Percentiles rank a stretch among this genome's conserved stretches.
These are phyloP conservation scores for Botryosphaeria agaves DNA, from an alignment of 2,329 filamentous ascomycete genomes.

Conservation along the genomic window DNA sequence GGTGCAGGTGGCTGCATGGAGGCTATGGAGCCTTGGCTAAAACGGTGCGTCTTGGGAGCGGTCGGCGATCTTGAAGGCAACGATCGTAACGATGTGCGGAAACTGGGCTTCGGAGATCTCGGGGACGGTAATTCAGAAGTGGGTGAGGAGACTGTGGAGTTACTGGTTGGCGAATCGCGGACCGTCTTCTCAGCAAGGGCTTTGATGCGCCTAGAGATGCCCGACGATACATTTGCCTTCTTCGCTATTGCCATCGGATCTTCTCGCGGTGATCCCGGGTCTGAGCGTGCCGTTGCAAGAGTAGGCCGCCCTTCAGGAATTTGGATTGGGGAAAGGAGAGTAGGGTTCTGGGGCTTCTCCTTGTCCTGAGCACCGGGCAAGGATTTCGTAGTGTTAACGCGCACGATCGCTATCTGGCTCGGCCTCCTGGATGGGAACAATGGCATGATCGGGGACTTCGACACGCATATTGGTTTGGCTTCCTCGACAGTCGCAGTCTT, in stretches of 20 bases:
- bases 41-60: too few relatives aligned
- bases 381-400: not conserved
- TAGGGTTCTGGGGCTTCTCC: not conserved
- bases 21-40: not conserved
- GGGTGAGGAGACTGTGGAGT: not conserved
- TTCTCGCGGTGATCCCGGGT: not conserved
- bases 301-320: too few relatives aligned
- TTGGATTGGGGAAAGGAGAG: not conserved
- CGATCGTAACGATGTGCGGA: constrained; percentile 14
- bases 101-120: constrained; percentile 6
- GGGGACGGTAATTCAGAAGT: not conserved
- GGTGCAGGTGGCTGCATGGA: not conserved
- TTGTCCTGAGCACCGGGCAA: not conserved
- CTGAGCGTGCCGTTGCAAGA: not conserved
- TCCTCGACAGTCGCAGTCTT: constrained; percentile 68
- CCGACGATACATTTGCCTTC: constrained; percentile 71
- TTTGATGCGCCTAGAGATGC: constrained; percentile 89
- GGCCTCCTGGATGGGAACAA: constrained; percentile 16
- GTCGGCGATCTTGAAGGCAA: constrained; percentile 7
- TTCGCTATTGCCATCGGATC: constrained; percentile 31
- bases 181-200: constrained; percentile 62
- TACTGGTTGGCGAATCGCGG: constrained; percentile 22
- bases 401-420: constrained; percentile 12
- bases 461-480: constrained; percentile 62
- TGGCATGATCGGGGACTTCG: constrained; percentile 66